Base-by-base conservation (phyloP, 23 red algal genomes). In the Agarophyton chilense region DNA sequence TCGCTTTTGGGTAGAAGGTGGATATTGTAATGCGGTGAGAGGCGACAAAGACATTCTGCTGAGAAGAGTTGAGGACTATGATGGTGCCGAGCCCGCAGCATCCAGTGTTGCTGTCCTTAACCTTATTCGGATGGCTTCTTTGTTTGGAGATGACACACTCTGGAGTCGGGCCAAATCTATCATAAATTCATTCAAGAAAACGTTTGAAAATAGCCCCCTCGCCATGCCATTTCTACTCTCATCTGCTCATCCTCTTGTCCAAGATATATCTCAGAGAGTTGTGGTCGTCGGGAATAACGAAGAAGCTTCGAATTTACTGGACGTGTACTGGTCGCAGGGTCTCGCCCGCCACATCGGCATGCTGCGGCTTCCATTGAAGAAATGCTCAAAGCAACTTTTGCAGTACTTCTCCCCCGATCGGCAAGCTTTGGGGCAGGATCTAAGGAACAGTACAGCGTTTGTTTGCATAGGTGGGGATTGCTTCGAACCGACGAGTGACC, bases 61-160 rank as follows among this genome's bases (percentile, higher is more conserved):
- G 40, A 65, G 94, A 67, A 52, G 82, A 64, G 81, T 71, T 36
- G 94, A 96, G 46, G 86, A 96, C 36, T 96, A 96, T 66, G 94
- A 96, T 41, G 84, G 94, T 42, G 78, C 94, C 10, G 94, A 96
- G 65, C 94, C 94, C 12, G 71, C 79, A 21, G 68, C 86, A 46
- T 91, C 94, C 17, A 78, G 72, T 24, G 83, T 96, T 1, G 88
- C 79, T 53, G 78, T 77, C 22, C 77, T 84, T 25, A 96, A 96
- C 32, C 55, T 88, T 22, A 77, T 90, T n/a, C 94, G 83, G 12
- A 81, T 96, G 46, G 42, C 70, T 31, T 87, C 87, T 22, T 53
- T 96, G 56, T 82, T 88, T 2, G 94, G 94, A 40, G 81, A 92
- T 68, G 4, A 72, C 55, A 31, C 35, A 28, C 63, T 82, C 9